Evolutionary conservation across 164 flowering plant genomes (phyloP), one percentile per base, ranked within the genome.

Genomic region (Saururus chinensis): DNA sequence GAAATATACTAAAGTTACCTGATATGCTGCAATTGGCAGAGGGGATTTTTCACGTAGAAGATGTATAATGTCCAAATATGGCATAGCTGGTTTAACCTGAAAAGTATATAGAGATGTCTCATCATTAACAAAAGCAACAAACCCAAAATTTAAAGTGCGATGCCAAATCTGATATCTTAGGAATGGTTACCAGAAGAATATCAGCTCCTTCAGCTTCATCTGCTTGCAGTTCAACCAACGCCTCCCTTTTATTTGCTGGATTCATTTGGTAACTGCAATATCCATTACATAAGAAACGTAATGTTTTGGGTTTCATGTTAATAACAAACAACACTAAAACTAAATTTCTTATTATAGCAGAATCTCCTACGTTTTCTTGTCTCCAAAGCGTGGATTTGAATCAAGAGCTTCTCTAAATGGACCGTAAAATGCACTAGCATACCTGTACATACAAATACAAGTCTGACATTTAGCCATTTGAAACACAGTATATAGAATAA

Each of bases 351-450:
- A 57, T 35, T 20, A 22, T 37, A 17, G 35, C 19, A 30, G 7
- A 61, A 30, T 30, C n/a, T n/a, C 82, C 42, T 81, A 91, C 99
- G 95, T 91, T 71, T 89, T 95, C 61, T 95, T 91, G 83, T 95
- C 99, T 64, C 99, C 99, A 82, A 86, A 95, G 61, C 96, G 93
- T 41, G 95, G 99, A 74, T 89, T 91, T 59, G 99, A 95, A 76
- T 95, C 99, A 57, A 95, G 71, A 0, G 97, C 95, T 74, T 95
- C 97, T 40, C 97, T 76, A 68, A 95, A 91, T 53, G 96, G 96
- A 69, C 97, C 99, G 73, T 88, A 95, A 68, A 91, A 95, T 67
- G 97, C 76, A 70, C 99, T 95, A 23, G 96, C 96, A 72, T 95
- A 91, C 79, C 99, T 95, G 77, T 72, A 68, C 22, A 19, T 53